Conservation (phyloP, 208 protist species). For the Trypanosoma grayi region DNA sequence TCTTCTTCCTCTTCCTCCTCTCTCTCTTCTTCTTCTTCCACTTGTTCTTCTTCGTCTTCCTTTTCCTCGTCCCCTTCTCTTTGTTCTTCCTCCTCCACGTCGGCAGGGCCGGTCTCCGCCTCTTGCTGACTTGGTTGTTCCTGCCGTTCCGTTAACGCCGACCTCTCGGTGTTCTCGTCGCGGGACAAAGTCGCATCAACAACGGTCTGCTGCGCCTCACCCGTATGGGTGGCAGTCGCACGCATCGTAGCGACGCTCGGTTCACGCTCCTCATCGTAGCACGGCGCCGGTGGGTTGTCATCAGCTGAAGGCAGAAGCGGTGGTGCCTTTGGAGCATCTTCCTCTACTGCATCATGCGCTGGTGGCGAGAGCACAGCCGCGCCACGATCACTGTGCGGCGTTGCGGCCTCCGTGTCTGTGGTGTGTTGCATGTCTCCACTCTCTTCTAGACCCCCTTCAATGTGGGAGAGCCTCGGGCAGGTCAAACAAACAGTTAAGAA, state of each 20-base stretch:
- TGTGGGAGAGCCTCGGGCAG: neutral
- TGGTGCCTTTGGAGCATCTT: neutral
- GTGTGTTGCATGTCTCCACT: neutral
- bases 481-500: too few species aligned
- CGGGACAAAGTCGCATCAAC: neutral
- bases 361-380: neutral
- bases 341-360: neutral
- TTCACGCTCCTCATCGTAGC: neutral
- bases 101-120: too few species aligned
- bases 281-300: neutral
- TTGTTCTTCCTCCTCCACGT: neutral
- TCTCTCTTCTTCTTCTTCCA: neutral
- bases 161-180: neutral
- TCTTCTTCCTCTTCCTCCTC: slow-evolving; percentile 21
- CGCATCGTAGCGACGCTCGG: neutral
- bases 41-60: neutral
- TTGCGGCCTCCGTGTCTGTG: neutral
- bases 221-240: neutral
- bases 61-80: neutral
- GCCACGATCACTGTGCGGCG: neutral
- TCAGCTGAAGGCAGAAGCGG: neutral
- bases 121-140: neutral
- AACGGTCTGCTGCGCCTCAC: neutral
- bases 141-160: neutral
- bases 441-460: neutral